Base-by-base conservation (phyloP, 345 rosid genomes). In the Boechera divaricarpa region DNA sequence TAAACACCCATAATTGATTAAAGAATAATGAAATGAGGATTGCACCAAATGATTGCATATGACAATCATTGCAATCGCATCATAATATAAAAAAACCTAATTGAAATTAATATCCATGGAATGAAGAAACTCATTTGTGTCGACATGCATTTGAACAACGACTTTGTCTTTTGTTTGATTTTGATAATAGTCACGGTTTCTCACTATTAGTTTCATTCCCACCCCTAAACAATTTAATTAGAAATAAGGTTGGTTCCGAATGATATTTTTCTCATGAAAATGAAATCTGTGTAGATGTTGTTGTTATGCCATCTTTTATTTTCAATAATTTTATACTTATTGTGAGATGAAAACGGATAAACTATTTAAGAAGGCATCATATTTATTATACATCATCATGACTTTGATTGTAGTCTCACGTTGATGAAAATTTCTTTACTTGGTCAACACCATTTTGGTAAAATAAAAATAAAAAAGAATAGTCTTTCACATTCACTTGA, bases 61-160 rank as follows among this genome's bases (percentile, higher is more conserved):
- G 13, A 49, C 55, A 72, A 78, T 78, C 68, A 72, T 72, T 78
- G 62, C 64, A 33, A 42, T 58, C 10, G 73, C 58, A 72, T 52
- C 56, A 33, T 66, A 65, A 29, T 47, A 56, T 24, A 24, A 77
- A 0, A 44, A 44, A 9, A 39, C 18, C 18, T 47, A 36, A 15
- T 66, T 39, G 69, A 41, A 7, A 48, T 12, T 44, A 47, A 72
- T 21, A 12, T 59, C n/a, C 36, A 35, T 44, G 33, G 38, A 63
- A 56, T 47, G 57, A 71, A 56, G 24, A 72, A 57, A 72, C 47
- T 72, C 51, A 13, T 29, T 36, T 16, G 44, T 28, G 33, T 77
- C 63, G 76, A 62, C 66, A 62, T 63, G 48, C 69, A 33, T 69
- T 53, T 15, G 21, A 69, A 29, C 48, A 31, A 53, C 26, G 58